These are phyloP conservation scores for Oryza meyeriana DNA, from an alignment of 176 grass and related monocot genomes.

Conservation along the genomic window DNA sequence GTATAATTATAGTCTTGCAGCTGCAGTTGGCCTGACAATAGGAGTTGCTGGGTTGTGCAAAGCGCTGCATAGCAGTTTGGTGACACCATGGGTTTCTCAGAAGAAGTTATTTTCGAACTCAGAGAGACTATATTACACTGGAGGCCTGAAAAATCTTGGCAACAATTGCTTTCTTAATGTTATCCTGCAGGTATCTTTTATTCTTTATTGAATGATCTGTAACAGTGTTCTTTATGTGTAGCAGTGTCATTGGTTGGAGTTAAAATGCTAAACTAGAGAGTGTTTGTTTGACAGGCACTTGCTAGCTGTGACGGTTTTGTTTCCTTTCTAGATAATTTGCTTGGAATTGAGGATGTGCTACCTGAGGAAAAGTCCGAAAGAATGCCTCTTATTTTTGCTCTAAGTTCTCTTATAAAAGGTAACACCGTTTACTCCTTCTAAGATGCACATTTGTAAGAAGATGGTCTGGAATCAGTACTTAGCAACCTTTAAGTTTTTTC, in stretches of 20 bases:
- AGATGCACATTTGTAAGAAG: not conserved
- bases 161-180: slow-evolving; percentile 99
- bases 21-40: slow-evolving; percentile 57
- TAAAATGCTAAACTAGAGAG: not conserved
- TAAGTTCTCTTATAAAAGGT: slow-evolving; percentile 82
- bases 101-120: slow-evolving; percentile 36
- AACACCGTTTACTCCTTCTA: slow-evolving; percentile 9
- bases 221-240: not conserved
- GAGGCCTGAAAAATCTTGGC: slow-evolving; percentile 82
- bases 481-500: not conserved
- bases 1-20: slow-evolving; percentile 39
- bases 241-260: not conserved
- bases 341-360: slow-evolving; percentile 32
- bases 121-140: slow-evolving; percentile 43
- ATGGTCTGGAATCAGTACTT: not conserved
- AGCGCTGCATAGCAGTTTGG: slow-evolving; percentile 32
- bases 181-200: slow-evolving; percentile 66
- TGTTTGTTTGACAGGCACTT: slow-evolving; percentile 61
- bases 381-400: slow-evolving; percentile 68
- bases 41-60: slow-evolving; percentile 63
- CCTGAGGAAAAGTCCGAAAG: slow-evolving; percentile 51
- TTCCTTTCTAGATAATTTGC: slow-evolving; percentile 55
- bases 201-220: not conserved
- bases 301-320: slow-evolving; percentile 73
- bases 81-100: slow-evolving; percentile 32